Percentiles rank a stretch among this genome's conserved stretches.
These are phyloP conservation scores for Lipomyces spencermartinsiae DNA, from an alignment of 805 yeast species.

Conservation along the genomic window DNA sequence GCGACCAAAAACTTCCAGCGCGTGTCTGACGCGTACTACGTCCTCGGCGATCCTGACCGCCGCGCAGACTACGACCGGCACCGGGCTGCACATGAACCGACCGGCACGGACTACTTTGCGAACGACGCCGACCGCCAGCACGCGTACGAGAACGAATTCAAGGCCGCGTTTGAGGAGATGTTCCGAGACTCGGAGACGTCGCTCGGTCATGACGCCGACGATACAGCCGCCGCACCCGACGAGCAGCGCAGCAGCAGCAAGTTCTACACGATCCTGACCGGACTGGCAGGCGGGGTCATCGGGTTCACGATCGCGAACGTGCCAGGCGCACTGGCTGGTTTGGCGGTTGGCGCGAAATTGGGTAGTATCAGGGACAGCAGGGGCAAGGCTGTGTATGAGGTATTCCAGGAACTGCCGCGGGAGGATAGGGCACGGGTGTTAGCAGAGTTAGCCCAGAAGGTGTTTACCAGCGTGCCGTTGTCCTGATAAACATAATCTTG, in stretches of 20 bases:
- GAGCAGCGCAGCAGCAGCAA: not conserved
- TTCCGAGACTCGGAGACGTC: constrained; percentile 30
- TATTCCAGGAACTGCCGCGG: constrained; percentile 37
- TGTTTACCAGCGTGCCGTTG: constrained; percentile 7
- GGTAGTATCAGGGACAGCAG: constrained; percentile 38
- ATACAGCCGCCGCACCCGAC: not conserved
- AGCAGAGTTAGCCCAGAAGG: constrained; percentile 32
- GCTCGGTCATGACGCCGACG: not conserved
- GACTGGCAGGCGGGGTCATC: constrained; percentile 36
- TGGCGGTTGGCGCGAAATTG: constrained; percentile 38
- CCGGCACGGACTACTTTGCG: constrained; percentile 13
- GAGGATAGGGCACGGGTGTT: constrained; percentile 28
- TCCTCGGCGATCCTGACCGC: constrained; percentile 34
- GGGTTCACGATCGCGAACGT: constrained; percentile 41
- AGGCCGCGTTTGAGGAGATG: constrained; percentile 40
- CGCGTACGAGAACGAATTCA: constrained; percentile 35
- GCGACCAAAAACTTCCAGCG: constrained; percentile 37
- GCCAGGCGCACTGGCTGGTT: constrained; percentile 41
- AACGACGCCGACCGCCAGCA: constrained; percentile 30
- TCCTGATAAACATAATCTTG: not conserved
- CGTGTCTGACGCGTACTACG: constrained; percentile 40
- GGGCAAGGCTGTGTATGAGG: constrained; percentile 38
- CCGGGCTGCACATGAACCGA: constrained; percentile 20
- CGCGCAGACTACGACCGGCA: constrained; percentile 36
- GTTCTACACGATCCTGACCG: constrained; percentile 31